Evolutionary conservation across 2,329 filamentous ascomycete genomes (phyloP).

Genomic region (Aspergillus fumigatus): DNA sequence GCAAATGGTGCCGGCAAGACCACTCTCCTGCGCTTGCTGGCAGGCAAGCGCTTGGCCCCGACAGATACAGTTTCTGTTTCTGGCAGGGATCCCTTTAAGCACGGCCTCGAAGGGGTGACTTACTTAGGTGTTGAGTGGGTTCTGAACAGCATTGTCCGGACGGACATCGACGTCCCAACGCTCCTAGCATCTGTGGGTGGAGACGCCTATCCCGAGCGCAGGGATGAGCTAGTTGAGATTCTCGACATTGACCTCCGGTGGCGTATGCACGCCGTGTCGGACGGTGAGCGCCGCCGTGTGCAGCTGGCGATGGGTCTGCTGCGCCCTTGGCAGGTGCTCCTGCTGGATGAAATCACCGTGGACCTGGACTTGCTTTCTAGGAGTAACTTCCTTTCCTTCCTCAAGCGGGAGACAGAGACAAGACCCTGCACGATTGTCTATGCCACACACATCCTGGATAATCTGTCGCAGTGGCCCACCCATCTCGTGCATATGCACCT

Average conservation of each 20-base stretch:
- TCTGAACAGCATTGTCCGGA: conserved; percentile 90
- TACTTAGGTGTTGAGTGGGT: conserved; percentile 99
- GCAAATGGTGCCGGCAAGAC: conserved; percentile 97
- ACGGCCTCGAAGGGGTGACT: conserved; percentile 85
- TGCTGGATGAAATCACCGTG: conserved; percentile 95
- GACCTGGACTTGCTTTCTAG: conserved; percentile 86
- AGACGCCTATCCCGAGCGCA: conserved; percentile 70
- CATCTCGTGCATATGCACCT: conserved; percentile 95
- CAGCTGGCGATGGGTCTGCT: conserved; percentile 95
- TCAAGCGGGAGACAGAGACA: conserved; percentile 79
- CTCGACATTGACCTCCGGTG: conserved; percentile 88
- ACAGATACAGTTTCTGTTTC: conserved; percentile 68
- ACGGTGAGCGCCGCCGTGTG: conserved; percentile 85
- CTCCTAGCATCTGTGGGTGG: conserved; percentile 83
- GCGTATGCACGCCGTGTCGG: conserved; percentile 94
- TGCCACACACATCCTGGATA: conserved; percentile 95
- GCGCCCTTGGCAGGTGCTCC: conserved; percentile 81
- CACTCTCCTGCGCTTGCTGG: conserved; percentile 87
- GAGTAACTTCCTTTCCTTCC: conserved; percentile 76
- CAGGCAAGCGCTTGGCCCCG: conserved; percentile 90
- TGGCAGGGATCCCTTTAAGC: conserved; percentile 86
- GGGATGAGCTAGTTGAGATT: conserved; percentile 81
- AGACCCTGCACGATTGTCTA: conserved; percentile 90
- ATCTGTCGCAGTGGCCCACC: conserved; percentile 89
- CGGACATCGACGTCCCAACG: conserved; percentile 86